Percentiles rank a stretch among this genome's conserved stretches.
Evolutionary conservation across 495 filamentous ascomycete species (phyloP).

Genomic region (Podospora comata): DNA sequence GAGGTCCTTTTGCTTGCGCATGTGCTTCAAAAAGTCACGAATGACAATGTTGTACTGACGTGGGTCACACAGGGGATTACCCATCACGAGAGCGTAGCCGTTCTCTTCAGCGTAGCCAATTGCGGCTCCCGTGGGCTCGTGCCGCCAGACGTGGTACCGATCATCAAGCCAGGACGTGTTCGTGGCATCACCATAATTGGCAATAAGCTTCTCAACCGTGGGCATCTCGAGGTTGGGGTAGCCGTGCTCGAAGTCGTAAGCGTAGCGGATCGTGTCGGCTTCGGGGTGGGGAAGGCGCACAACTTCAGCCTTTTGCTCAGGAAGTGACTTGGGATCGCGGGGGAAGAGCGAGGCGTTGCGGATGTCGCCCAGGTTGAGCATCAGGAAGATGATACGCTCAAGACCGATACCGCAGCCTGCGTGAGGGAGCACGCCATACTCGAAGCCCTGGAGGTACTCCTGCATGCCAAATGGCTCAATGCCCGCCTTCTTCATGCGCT

Average conservation of each 20-base stretch:
- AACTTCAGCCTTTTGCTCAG: slow-evolving; percentile 46
- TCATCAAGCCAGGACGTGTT: slow-evolving; percentile 86
- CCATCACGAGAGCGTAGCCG: slow-evolving; percentile 73
- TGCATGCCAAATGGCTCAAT: slow-evolving; percentile 74
- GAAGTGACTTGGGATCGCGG: slow-evolving; percentile 78
- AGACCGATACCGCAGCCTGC: slow-evolving; percentile 88
- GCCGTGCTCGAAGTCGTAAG: slow-evolving; percentile 37
- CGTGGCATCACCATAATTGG: slow-evolving; percentile 85
- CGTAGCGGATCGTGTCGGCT: slow-evolving; percentile 67
- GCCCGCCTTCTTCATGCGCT: slow-evolving; percentile 71
- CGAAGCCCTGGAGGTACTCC: slow-evolving; percentile 85
- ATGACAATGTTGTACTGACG: slow-evolving; percentile 69
- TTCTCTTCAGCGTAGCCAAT: slow-evolving; percentile 71
- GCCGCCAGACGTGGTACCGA: slow-evolving; percentile 77
- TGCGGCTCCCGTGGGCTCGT: slow-evolving; percentile 70
- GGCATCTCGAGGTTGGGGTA: slow-evolving; percentile 54
- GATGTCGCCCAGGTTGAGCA: slow-evolving; percentile 83
- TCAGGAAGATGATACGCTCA: slow-evolving; percentile 80
- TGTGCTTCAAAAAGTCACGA: slow-evolving; percentile 64
- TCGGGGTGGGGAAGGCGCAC: slow-evolving; percentile 69
- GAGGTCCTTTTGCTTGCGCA: slow-evolving; percentile 65
- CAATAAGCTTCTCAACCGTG: slow-evolving; percentile 73
- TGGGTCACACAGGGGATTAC: slow-evolving; percentile 73
- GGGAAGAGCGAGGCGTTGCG: slow-evolving; percentile 80
- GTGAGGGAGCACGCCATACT: slow-evolving; percentile 84